Evolutionary conservation across 148 eudicot genomes (phyloP), one percentile per base, ranked within the genome.

Genomic region (Cornus suecica): DNA sequence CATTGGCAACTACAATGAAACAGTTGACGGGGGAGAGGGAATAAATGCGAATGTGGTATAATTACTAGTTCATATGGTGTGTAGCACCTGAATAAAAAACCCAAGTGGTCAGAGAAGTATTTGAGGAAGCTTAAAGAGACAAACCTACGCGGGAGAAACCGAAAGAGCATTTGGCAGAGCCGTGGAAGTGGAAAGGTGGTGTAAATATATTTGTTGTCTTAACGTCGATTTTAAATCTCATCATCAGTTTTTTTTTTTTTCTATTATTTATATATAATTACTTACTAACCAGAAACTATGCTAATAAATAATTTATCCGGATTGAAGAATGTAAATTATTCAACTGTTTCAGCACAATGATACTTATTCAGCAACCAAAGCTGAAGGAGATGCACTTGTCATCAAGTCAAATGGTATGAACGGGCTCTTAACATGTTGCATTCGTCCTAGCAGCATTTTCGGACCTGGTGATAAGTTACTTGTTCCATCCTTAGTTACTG

Each of bases 401-500:
- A 81, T 94, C 76, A 89, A 92, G 81, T 86, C 98, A 76, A 94
- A 92, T 83, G 95, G 97, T 75, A 80, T 68, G 52, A 86, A 86
- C 54, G 98, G 98, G 30, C 98, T 94, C 82, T 86, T 92, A 51
- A 94, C 98, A 10, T 94, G 98, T 81, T 90, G 95, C 80, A 86
- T 94, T 74, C 92, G 98, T 51, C 98, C 98, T 69, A 92, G 98
- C 85, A 82, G 95, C 80, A 89, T 94, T 75, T 94, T 94, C 80
- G 98, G 98, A 73, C 98, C 98, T 77, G 97, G 98, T 85, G 98
- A 94, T 76, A 92, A 79, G 83, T 87, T 94, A 76, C 89, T 94
- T 48, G 92, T 92, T 71, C 98, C 98, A 72, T 90, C 98, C 68
- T 82, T 94, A 82, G 93, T 92, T 72, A 66, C 87, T 76, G 96